Percentiles rank a stretch among this genome's conserved stretches.
Evolutionary conservation across 192 early-diverging fungal genomes (phyloP).

Genomic region (Geranomyces variabilis): DNA sequence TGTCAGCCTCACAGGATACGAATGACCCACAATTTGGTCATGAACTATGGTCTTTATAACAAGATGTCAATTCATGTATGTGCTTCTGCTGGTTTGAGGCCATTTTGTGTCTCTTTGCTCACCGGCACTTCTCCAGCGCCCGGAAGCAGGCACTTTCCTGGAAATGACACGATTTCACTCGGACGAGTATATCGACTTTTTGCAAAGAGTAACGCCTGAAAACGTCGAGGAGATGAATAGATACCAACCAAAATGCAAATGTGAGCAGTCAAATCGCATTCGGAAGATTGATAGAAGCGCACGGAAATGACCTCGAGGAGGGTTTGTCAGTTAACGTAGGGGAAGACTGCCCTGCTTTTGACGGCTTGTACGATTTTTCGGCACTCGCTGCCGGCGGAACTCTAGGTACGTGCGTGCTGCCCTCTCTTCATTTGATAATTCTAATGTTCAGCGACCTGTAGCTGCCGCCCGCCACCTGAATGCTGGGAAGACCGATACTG

Average conservation of each 20-base stretch:
- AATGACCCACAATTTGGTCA: constrained; percentile 90
- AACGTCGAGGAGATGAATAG: constrained; percentile 55
- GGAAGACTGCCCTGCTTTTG: constrained; percentile 98
- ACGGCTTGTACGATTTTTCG: constrained; percentile 96
- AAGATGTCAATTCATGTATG: constrained; percentile 72
- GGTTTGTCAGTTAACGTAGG: constrained; percentile 76
- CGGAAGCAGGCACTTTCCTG: constrained; percentile 79
- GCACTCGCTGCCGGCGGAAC: constrained; percentile 89
- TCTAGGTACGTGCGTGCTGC: constrained; percentile 47
- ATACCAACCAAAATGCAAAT: constrained; percentile 53
- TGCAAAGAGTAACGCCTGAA: constrained; percentile 68
- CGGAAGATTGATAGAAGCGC: too few species aligned
- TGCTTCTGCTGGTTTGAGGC: neutral
- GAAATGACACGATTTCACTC: constrained; percentile 96
- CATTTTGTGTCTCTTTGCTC: neutral
- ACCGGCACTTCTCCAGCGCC: constrained; percentile 56
- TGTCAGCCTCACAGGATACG: constrained; percentile 90
- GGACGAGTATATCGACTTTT: constrained; percentile 94
- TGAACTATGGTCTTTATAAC: constrained; percentile 90
- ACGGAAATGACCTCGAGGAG: neutral
- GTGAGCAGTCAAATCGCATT: constrained; percentile 43
- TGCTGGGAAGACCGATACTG: constrained; percentile 81
- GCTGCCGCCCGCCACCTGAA: constrained; percentile 87
- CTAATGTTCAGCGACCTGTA: constrained; percentile 8
- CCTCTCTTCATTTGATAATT: neutral